These are phyloP conservation scores for Saccharomycopsis fodiens DNA, from an alignment of 805 yeast species.

Conservation along the genomic window DNA sequence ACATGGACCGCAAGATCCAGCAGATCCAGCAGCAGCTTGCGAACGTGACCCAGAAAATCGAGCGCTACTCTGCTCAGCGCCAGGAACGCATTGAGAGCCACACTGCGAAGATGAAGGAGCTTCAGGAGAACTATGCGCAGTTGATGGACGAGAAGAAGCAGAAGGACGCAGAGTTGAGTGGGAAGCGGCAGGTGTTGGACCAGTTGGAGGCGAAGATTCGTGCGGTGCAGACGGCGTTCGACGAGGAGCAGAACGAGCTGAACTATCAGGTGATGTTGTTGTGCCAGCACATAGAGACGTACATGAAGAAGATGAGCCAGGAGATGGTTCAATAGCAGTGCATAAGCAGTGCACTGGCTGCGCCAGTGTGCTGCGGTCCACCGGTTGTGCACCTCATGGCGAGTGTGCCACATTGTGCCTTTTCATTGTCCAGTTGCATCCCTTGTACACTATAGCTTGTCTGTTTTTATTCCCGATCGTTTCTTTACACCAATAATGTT, in stretches of 20 bases:
- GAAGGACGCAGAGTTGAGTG: slow-evolving; percentile 32
- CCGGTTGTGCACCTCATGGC: no score
- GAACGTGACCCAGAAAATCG: slow-evolving; percentile 34
- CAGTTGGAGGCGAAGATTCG: slow-evolving; percentile 33
- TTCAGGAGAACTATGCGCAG: slow-evolving; percentile 31
- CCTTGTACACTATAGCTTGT: no score
- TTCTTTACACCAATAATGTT: no score
- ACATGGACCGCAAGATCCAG: slow-evolving; percentile 32
- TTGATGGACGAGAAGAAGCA: slow-evolving; percentile 32
- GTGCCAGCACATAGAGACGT: slow-evolving; percentile 24
- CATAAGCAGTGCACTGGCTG: no score
- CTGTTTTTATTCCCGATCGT: no score
- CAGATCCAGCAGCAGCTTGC: slow-evolving; percentile 33
- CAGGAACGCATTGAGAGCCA: slow-evolving; percentile 30
- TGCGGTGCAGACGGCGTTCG: slow-evolving; percentile 28
- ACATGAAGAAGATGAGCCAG: slow-evolving; percentile 15
- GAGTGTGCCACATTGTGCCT: no score
- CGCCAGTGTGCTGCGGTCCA: no score
- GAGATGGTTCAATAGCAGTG: no score
- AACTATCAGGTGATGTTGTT: slow-evolving; percentile 26
- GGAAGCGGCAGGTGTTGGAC: slow-evolving; percentile 30
- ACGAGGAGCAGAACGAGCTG: slow-evolving; percentile 34
- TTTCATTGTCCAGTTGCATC: no score
- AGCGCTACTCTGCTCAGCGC: slow-evolving; percentile 31
- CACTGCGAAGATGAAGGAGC: slow-evolving; percentile 29